Base-by-base conservation (phyloP, 2,329 filamentous ascomycete genomes). In the Xylariaceae sp. region DNA sequence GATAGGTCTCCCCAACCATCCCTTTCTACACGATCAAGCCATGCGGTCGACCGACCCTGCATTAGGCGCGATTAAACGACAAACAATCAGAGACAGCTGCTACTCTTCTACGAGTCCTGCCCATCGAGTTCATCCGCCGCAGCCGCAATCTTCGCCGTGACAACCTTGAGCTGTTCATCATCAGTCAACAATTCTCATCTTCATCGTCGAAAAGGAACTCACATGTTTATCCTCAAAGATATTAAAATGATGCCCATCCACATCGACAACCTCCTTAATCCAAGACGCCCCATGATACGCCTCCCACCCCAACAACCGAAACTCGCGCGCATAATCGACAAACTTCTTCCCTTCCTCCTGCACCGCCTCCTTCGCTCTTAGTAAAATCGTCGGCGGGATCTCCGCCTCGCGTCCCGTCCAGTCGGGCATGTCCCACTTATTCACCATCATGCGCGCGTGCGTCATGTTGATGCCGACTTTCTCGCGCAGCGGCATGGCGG, bases 201-300 rank as follows among this genome's bases (percentile, higher is more conserved):
- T 13, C 37, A 42, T 8, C 37, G 17, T 3, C 37, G 37, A 42
- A 10, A 42, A 13, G 9, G 13, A 47, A 62, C 71, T 66, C 56
- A 73, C 71, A n/a, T 70, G 62, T 35, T 67, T 48, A 0, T 65
- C 55, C n/a, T 69, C 56, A 34, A 73, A 73, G 17, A 73, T 65
- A 30, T 62, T 67, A 62, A 79, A 84, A 63, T 84, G 82, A 58
- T 83, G 75, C 0, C 81, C 80, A 0, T 80, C 73, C 1, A 83
- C 72, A 9, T 80, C 76, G n/a, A 81, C 60, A 1, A 82, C 73
- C 10, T 75, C 68, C 30, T 70, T 68, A 9, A 84, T 75, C 65
- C 82, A 73, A 18, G 70, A 69, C 34, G 72, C 71, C 18, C 76
- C 71, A 47, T 67, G 63, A 50, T 84, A 82, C 7, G 62, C 53